These are phyloP conservation scores for Styphnolobium japonicum DNA, from an alignment of 306 rosid species.

Conservation along the genomic window DNA sequence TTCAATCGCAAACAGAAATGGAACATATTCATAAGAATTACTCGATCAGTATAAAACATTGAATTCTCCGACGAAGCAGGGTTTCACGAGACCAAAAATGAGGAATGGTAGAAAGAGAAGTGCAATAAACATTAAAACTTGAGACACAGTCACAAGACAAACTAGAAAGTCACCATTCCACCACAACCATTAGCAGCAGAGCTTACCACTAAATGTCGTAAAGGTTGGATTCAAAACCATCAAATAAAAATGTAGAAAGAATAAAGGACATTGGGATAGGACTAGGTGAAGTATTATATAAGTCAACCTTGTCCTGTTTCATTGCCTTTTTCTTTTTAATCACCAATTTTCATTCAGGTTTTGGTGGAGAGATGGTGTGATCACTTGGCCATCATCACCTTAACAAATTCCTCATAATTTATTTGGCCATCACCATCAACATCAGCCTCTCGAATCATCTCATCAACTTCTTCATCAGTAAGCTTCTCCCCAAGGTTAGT, in stretches of 20 bases:
- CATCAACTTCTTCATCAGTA: conserved; percentile 84
- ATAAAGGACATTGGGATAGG: neutral
- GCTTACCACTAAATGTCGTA: conserved; percentile 11
- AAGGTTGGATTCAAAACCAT: conserved; percentile 34
- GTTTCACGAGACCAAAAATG: neutral
- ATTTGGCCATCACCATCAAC: conserved; percentile 95
- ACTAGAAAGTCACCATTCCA: conserved; percentile 11
- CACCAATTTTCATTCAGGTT: neutral
- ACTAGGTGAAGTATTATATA: neutral
- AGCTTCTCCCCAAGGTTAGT: conserved; percentile 90
- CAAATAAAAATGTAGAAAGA: conserved; percentile 5
- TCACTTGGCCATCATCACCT: conserved; percentile 95
- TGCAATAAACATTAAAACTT: conserved; percentile 23
- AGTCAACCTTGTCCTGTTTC: conserved; percentile 18
- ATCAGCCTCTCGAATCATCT: conserved; percentile 90
- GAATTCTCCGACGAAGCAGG: neutral
- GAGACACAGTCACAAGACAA: conserved; percentile 11
- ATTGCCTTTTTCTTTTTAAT: neutral
- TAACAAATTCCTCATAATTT: conserved; percentile 78
- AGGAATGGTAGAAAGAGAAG: neutral
- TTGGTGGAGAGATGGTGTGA: neutral
- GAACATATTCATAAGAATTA: neutral
- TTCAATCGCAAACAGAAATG: neutral
- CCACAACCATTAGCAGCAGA: conserved; percentile 18
- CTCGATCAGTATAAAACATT: neutral